Evolutionary conservation across 2,329 filamentous ascomycete genomes (phyloP), one percentile per base, ranked within the genome.

Genomic region (Phaeosphaeriaceae sp.): DNA sequence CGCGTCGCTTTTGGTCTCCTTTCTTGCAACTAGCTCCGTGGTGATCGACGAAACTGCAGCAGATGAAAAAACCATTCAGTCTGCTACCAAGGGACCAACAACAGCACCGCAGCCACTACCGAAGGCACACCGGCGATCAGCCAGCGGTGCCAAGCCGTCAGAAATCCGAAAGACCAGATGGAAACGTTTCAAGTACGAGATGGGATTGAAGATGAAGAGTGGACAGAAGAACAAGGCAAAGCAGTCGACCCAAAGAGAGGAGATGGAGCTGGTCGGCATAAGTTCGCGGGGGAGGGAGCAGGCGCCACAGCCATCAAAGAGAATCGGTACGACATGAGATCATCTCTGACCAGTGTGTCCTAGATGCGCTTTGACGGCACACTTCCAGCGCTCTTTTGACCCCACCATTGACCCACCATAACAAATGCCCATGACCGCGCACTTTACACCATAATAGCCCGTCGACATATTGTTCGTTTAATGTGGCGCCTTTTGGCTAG

Each of bases 281-380:
- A 84, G 88, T 60, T 86, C 93, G 74, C 80, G 85, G 67, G 91
- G 96, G 77, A 82, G 43, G 88, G 54, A 85, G 23, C 23, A 39
- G 17, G 29, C 96, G 36, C 78, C 89, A 50, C 77, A 96, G 77
- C 88, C 89, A 45, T 93, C 93, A 4, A 80, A 90, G 74, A 84
- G 89, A 69, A 91, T 97, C 21, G 93, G 93, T 26, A 90, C 96
- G 87, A 83, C 96, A 73, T 48, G 16, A 43, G 20, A 18, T 5
- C 1, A n/a, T 9, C 18, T 13, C 7, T 13, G 36, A 12, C 20
- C 2, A 6, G 6, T 11, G 7, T 7, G 20, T 38, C 21, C 21
- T 4, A 8, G 21, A 4, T 8, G 21, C 21, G 21, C 21, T 26
- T 26, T 30, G 18, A 42, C 4, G 21, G 21, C 21, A 26, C 21